Evolutionary conservation across 192 early-diverging fungal genomes (phyloP).

Genomic region (Umbelopsis sp.): DNA sequence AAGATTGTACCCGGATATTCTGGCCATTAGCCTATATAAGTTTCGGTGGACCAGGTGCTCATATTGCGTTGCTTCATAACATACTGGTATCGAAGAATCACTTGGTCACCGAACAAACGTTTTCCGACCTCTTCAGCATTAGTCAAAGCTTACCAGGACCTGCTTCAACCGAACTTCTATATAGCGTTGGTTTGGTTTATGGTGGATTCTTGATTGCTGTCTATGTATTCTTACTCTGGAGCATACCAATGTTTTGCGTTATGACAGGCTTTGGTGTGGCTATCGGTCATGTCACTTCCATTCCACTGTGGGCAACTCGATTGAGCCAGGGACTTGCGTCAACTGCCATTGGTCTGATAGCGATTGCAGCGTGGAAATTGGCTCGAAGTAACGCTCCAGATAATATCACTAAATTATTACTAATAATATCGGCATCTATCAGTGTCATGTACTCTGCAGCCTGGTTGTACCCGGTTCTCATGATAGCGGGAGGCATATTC

Average conservation of each 20-base stretch:
- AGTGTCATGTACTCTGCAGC: slow-evolving; percentile 38
- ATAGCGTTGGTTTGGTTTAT: slow-evolving; percentile 51
- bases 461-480: slow-evolving; percentile 58
- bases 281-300: slow-evolving; percentile 39
- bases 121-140: slow-evolving; percentile 68
- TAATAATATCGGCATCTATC: slow-evolving; percentile 32
- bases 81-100: slow-evolving; percentile 52
- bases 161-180: slow-evolving; percentile 54
- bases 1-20: slow-evolving; percentile 25
- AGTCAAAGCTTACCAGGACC: slow-evolving; percentile 66
- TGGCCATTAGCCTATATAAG: slow-evolving; percentile 58
- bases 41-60: slow-evolving; percentile 66
- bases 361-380: slow-evolving; percentile 53
- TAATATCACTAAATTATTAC: slow-evolving; percentile 35
- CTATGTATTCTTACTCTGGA: slow-evolving; percentile 45
- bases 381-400: slow-evolving; percentile 41
- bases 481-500: slow-evolving; percentile 49
- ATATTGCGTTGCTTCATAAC: slow-evolving; percentile 58
- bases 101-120: slow-evolving; percentile 57
- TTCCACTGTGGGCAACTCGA: slow-evolving; percentile 49
- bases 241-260: slow-evolving; percentile 57
- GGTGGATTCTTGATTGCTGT: slow-evolving; percentile 51
- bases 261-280: slow-evolving; percentile 54
- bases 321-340: slow-evolving; percentile 54
- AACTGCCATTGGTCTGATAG: slow-evolving; percentile 62